These are phyloP conservation scores for Madurella fahalii DNA, from an alignment of 2,329 filamentous ascomycete species.

Conservation along the genomic window DNA sequence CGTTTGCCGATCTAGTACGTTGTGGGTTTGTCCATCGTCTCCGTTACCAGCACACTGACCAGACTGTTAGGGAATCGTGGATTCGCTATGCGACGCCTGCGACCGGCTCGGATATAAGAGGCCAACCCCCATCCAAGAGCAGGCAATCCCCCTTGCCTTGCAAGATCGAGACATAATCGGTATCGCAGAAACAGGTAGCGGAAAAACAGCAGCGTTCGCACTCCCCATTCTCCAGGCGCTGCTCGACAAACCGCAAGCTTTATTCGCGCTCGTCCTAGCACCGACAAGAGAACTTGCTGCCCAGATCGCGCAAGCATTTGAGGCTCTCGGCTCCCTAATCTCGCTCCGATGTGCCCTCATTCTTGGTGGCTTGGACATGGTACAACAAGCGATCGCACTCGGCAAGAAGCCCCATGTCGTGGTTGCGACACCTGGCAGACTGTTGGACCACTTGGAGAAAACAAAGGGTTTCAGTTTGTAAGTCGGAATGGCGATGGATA, in stretches of 20 bases:
- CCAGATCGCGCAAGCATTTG: slow-evolving; percentile 84
- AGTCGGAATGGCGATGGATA: slow-evolving; percentile 5
- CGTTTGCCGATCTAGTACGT: slow-evolving; percentile 61
- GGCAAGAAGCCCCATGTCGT: slow-evolving; percentile 95
- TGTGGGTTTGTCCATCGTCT: neutral
- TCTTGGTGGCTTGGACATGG: slow-evolving; percentile 94
- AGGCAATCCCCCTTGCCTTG: slow-evolving; percentile 52
- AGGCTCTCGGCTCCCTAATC: slow-evolving; percentile 81
- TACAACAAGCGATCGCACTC: slow-evolving; percentile 82
- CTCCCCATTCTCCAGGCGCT: slow-evolving; percentile 88
- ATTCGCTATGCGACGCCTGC: slow-evolving; percentile 86
- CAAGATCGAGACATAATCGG: slow-evolving; percentile 84
- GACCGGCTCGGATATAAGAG: slow-evolving; percentile 73
- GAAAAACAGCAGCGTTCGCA: slow-evolving; percentile 94
- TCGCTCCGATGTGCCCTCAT: slow-evolving; percentile 82
- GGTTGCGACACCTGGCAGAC: slow-evolving; percentile 77
- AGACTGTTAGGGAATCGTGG: slow-evolving; percentile 64
- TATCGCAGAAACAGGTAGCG: slow-evolving; percentile 89
- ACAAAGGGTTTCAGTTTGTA: slow-evolving; percentile 91
- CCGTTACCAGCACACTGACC: neutral
- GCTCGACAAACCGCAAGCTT: slow-evolving; percentile 77
- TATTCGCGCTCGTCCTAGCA: slow-evolving; percentile 86
- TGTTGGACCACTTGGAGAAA: slow-evolving; percentile 91
- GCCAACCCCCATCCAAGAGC: slow-evolving; percentile 78
- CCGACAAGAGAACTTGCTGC: slow-evolving; percentile 91